A percentile compares a stretch with the other conserved stretches of the same genome.
Conservation (phyloP, 805 yeast species). For the Zygotorulaspora sp. region DNA sequence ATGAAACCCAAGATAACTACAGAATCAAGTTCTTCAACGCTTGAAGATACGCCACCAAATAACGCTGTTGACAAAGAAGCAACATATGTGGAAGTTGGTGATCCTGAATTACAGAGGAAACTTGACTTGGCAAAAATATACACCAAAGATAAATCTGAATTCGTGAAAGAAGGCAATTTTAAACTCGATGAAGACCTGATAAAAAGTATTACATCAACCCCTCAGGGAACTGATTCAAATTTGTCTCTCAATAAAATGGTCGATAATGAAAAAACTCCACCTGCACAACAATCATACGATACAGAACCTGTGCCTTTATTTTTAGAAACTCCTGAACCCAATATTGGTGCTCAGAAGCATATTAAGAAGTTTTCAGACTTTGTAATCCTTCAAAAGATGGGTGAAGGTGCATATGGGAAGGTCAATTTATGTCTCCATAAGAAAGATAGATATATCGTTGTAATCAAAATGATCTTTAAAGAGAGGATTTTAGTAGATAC, state of each 20-base stretch:
- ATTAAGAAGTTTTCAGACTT: conserved; percentile 71
- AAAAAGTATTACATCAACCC: conserved; percentile 29
- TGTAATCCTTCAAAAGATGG: conserved; percentile 67
- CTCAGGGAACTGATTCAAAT: conserved; percentile 14
- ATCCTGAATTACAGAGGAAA: conserved; percentile 24
- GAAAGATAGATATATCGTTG: conserved; percentile 60
- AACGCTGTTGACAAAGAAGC: neutral
- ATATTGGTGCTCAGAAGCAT: conserved; percentile 65
- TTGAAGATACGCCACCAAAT: neutral
- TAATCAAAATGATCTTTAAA: conserved; percentile 85
- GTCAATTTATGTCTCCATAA: conserved; percentile 75
- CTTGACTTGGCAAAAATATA: conserved; percentile 30
- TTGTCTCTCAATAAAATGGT: conserved; percentile 6
- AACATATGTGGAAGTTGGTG: conserved; percentile 6
- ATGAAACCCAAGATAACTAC: conserved; percentile 9
- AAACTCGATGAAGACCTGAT: conserved; percentile 32
- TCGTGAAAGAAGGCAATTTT: conserved; percentile 35
- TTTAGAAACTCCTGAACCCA: conserved; percentile 24
- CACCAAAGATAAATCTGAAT: conserved; percentile 31
- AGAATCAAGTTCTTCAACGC: conserved; percentile 1
- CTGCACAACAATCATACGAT: conserved; percentile 5
- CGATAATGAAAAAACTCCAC: conserved; percentile 3
- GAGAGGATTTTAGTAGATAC: conserved; percentile 93
- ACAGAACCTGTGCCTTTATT: conserved; percentile 10
- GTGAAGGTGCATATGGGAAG: conserved; percentile 96